phyloP scores from a whole-genome alignment of 1,284 basidiomycete genomes.

The Bjerkandera adusta region DNA sequence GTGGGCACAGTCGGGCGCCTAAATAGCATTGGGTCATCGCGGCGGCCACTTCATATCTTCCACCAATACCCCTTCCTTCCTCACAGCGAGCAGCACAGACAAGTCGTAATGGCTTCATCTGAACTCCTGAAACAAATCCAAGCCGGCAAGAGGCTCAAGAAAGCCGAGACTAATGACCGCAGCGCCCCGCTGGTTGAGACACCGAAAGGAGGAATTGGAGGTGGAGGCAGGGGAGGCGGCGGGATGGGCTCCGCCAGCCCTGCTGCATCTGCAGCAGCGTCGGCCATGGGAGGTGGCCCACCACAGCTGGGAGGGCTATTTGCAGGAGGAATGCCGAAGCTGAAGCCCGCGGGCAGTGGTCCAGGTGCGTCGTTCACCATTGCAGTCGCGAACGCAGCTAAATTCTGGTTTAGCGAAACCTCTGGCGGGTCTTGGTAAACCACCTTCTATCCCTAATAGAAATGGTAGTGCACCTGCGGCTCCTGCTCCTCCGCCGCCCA shows the following conservation, averaged over 20 bases:
- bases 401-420: no score
- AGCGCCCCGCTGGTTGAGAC: constrained; percentile 68
- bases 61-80: no score
- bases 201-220: constrained; percentile 44
- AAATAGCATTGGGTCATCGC: no score
- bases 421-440: constrained; percentile 53
- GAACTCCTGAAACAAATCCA: constrained; percentile 77
- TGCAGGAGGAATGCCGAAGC: constrained; percentile 87
- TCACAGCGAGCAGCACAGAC: no score
- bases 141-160: constrained; percentile 78
- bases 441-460: constrained; percentile 64
- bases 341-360: constrained; percentile 72
- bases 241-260: constrained; percentile 38
- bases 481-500: constrained; percentile 31
- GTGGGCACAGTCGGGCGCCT: no score
- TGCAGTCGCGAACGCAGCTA: no score
- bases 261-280: constrained; percentile 36
- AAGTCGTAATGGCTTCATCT: constrained; percentile 57
- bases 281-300: constrained; percentile 38
- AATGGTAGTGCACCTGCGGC: constrained; percentile 33
- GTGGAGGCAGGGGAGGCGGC: constrained; percentile 40
- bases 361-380: constrained; percentile 41
- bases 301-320: constrained; percentile 86
- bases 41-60: no score
- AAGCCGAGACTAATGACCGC: constrained; percentile 79